phyloP scores from a whole-genome alignment of 2,329 filamentous ascomycete species.

The Fusarium poae region DNA sequence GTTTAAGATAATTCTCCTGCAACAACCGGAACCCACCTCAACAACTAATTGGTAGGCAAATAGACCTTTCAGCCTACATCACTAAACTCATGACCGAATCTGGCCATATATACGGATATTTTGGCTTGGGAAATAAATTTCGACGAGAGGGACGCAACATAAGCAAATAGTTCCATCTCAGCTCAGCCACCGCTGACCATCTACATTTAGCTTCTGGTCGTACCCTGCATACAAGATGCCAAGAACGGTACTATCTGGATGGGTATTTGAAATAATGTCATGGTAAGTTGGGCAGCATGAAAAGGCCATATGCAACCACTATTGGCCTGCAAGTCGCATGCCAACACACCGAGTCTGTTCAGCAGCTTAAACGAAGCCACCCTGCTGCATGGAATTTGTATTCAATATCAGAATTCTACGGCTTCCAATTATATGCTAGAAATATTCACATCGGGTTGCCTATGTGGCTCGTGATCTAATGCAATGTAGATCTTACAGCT shows the following conservation, averaged over 20 bases:
- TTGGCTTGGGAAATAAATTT: background rate
- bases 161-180: constrained; percentile 9
- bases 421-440: constrained; percentile 5
- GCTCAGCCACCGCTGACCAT: constrained; percentile 5
- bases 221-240: background rate
- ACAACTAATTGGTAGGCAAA: background rate
- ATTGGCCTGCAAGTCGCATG: constrained; percentile 7
- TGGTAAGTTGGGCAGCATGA: background rate
- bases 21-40: background rate
- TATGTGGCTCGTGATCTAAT: constrained; percentile 11
- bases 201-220: background rate
- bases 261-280: background rate
- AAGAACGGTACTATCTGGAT: background rate
- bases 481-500: constrained; percentile 5
- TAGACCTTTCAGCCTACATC: background rate
- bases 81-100: background rate
- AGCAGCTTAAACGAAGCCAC: background rate
- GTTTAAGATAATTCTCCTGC: background rate
- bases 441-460: background rate
- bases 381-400: background rate
- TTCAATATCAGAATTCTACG: background rate
- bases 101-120: background rate
- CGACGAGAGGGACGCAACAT: background rate
- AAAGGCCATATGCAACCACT: background rate
- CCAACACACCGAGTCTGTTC: constrained; percentile 9